phyloP scores from a whole-genome alignment of 73 alveolate species.

The Paramecium pentaurelia region DNA sequence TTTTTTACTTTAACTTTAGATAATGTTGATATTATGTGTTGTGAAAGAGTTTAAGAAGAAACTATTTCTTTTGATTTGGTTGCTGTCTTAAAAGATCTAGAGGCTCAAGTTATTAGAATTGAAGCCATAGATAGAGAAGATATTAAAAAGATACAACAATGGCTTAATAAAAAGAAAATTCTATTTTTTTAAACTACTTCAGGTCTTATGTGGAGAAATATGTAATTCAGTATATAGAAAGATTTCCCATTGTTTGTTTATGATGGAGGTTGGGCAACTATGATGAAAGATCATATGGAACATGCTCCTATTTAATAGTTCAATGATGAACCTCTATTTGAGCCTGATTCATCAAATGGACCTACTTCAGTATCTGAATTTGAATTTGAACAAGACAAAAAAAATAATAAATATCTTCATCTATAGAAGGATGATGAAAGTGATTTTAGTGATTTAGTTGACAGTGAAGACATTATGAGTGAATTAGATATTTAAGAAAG shows the following conservation, averaged over 20 bases:
- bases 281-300: conserved; percentile 47
- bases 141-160: conserved; percentile 78
- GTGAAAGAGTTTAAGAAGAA: conserved; percentile 85
- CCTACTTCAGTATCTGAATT: conserved; percentile 42
- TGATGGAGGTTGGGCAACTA: conserved; percentile 44
- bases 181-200: conserved; percentile 83
- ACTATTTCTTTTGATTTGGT: conserved; percentile 77
- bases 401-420: background rate
- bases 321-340: background rate
- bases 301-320: conserved; percentile 34
- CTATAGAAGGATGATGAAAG: background rate
- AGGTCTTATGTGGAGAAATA: conserved; percentile 81
- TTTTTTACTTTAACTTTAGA: conserved; percentile 89
- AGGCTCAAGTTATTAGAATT: conserved; percentile 80
- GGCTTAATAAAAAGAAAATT: conserved; percentile 86
- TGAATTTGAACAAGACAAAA: background rate
- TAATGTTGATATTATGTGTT: conserved; percentile 88
- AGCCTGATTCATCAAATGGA: background rate
- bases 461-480: conserved; percentile 39
- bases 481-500: background rate
- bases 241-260: conserved; percentile 25
- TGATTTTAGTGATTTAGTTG: conserved; percentile 24
- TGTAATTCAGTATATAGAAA: conserved; percentile 6
- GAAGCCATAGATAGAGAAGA: conserved; percentile 86
- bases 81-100: conserved; percentile 85